Percentiles rank a stretch among this genome's conserved stretches.
These are phyloP conservation scores for Licmophora abbreviata DNA, from an alignment of 108 stramenopile species.

Conservation along the genomic window DNA sequence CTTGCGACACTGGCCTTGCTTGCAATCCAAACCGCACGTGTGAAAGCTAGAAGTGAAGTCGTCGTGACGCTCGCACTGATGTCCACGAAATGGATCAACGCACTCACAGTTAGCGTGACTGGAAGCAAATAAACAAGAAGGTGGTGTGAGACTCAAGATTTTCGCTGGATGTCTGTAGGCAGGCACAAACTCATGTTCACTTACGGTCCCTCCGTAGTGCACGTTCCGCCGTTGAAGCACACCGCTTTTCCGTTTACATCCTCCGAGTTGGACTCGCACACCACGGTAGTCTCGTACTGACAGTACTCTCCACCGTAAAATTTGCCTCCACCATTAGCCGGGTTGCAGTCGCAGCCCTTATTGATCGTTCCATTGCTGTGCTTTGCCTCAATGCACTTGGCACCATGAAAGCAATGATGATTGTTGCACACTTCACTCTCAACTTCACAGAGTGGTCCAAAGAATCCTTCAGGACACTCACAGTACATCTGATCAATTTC, in stretches of 20 bases:
- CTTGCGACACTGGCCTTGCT: no score
- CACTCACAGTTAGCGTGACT: no score
- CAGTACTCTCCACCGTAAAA: conserved; percentile 18
- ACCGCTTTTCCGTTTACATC: conserved; percentile 12
- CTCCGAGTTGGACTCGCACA: conserved; percentile 12
- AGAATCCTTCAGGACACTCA: conserved; percentile 19
- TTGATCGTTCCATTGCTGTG: conserved; percentile 3
- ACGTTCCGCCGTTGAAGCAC: conserved; percentile 15
- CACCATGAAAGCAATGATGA: conserved; percentile 40
- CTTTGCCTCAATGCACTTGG: conserved; percentile 19
- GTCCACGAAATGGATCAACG: no score
- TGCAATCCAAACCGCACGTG: no score
- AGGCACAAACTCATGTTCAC: no score
- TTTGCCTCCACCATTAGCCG: conserved; percentile 4
- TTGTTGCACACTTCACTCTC: conserved; percentile 20
- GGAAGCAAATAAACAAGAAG: no score
- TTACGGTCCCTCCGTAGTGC: background rate
- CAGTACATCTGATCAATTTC: conserved; percentile 23
- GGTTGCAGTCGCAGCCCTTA: conserved; percentile 21
- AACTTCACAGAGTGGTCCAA: conserved; percentile 27
- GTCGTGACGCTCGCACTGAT: no score
- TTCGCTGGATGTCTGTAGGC: no score
- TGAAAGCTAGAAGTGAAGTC: no score
- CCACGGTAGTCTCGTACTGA: conserved; percentile 21
- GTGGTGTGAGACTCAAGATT: no score